These are phyloP conservation scores for Apiotrichum domesticum DNA, from an alignment of 1,284 basidiomycete species.

Conservation along the genomic window DNA sequence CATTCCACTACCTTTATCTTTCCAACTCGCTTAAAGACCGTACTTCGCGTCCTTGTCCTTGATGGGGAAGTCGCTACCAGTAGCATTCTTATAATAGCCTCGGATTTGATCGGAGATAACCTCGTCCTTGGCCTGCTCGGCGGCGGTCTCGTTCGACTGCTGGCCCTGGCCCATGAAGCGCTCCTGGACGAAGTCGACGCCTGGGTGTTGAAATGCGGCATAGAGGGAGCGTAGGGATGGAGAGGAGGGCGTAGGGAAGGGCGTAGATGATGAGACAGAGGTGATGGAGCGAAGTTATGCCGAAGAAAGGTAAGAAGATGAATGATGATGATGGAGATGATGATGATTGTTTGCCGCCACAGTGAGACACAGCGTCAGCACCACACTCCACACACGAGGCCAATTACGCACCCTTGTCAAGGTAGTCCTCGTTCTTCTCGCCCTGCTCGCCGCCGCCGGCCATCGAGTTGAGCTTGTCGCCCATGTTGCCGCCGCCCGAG, in stretches of 20 bases:
- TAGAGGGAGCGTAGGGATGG: background rate
- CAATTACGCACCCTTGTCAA: slow-evolving; percentile 14
- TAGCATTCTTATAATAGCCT: slow-evolving; percentile 6
- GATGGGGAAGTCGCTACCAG: slow-evolving; percentile 8
- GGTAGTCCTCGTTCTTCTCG: slow-evolving; percentile 17
- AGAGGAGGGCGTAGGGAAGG: background rate
- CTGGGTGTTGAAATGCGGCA: background rate
- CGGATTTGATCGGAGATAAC: slow-evolving; percentile 11
- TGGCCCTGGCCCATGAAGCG: slow-evolving; percentile 7
- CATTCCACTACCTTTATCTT: no score
- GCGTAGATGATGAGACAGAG: background rate
- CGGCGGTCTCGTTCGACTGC: slow-evolving; percentile 15
- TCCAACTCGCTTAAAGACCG: no score
- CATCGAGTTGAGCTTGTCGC: slow-evolving; percentile 14
- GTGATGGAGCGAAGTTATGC: background rate
- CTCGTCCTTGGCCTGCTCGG: slow-evolving; percentile 17
- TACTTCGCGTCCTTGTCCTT: no score
- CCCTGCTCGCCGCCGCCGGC: slow-evolving; percentile 15
- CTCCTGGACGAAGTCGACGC: slow-evolving; percentile 17
- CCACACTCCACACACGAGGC: no score
- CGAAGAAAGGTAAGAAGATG: no score
- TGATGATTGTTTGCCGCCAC: no score
- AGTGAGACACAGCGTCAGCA: no score
- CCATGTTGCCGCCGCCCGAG: slow-evolving; percentile 6
- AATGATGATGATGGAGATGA: no score